Evolutionary conservation across 108 stramenopile genomes (phyloP).

Genomic region (Nitzschia sp.): DNA sequence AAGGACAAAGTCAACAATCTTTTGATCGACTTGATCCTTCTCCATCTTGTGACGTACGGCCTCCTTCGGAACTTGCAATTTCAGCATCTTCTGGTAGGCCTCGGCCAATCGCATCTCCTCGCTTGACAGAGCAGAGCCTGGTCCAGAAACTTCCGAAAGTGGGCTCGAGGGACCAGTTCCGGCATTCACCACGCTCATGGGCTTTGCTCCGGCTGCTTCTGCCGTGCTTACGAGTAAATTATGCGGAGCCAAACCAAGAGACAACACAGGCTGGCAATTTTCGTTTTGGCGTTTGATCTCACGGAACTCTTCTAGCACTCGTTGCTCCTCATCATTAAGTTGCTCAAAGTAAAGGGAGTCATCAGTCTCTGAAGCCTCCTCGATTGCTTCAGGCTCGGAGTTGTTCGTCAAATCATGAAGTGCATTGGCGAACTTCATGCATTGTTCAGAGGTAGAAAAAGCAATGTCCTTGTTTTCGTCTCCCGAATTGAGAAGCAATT

Average conservation of each 20-base stretch:
- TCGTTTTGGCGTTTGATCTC: conserved; percentile 20
- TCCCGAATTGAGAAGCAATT: conserved; percentile 42
- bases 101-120: conserved; percentile 17
- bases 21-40: conserved; percentile 33
- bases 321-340: conserved; percentile 42
- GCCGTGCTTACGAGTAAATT: not conserved
- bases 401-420: conserved; percentile 48
- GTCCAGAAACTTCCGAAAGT: conserved; percentile 31
- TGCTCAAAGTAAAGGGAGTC: conserved; percentile 37
- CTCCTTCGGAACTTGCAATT: conserved; percentile 43
- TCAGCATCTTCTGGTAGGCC: conserved; percentile 55
- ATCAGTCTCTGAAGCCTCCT: not conserved
- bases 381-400: not conserved
- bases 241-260: not conserved
- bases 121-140: conserved; percentile 12
- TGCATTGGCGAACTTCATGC: conserved; percentile 69
- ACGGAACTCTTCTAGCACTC: conserved; percentile 41
- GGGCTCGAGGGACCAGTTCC: conserved; percentile 27
- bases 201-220: conserved; percentile 9
- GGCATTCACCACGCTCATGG: conserved; percentile 21
- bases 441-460: conserved; percentile 58
- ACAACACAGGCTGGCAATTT: not conserved
- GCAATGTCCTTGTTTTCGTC: conserved; percentile 46
- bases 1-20: conserved; percentile 37
- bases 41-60: conserved; percentile 56